Base-by-base conservation (phyloP, 2,329 filamentous ascomycete genomes). In the Claviceps sp. region DNA sequence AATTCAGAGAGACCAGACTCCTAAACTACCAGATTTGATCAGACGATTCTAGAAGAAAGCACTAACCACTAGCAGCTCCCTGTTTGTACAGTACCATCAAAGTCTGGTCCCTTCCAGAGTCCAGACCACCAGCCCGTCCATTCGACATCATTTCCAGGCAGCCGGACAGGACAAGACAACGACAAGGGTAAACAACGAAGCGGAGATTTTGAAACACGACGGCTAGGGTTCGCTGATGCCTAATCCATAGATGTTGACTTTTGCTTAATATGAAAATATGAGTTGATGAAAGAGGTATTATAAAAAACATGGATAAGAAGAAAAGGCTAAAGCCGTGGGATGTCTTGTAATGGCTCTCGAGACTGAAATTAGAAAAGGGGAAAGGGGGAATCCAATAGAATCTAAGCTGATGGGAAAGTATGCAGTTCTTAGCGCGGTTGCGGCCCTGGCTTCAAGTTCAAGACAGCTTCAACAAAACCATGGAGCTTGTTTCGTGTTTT, bases 171-270 rank as follows among this genome's bases (percentile, higher is more conserved):
- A 9, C 26, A 9, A 30, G 8, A 30, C 7, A 37, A 3, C 41
- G 37, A 50, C 51, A 44, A 49, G 46, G 11, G 22, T 2, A n/a
- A 48, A 44, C 49, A 49, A 52, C 49, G 51, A 52, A 26, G 40
- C 46, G 30, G 40, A 46, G 52, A 54, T 30, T 45, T 11, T 44
- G 41, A 48, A 42, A 49, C n/a, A 47, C 45, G 50, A 45, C 52
- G 53, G 52, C 24, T 34, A 24, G 36, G 11, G 14, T 38, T 43
- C n/a, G 20, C 41, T 24, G 34, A 20, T 34, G 30, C 37, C 47
- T 54, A 53, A 47, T 55, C 54, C 41, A 54, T 49, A 51, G 8
- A 48, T 40, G 26, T 18, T 40, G 49, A 52, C 54, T 36, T 50
- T 51, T 34, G 30, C 9, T 53, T 55, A 55, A 54, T 55, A 57